Conservation (phyloP, 1,139 yeast genomes). For the Yarrowia galli region DNA sequence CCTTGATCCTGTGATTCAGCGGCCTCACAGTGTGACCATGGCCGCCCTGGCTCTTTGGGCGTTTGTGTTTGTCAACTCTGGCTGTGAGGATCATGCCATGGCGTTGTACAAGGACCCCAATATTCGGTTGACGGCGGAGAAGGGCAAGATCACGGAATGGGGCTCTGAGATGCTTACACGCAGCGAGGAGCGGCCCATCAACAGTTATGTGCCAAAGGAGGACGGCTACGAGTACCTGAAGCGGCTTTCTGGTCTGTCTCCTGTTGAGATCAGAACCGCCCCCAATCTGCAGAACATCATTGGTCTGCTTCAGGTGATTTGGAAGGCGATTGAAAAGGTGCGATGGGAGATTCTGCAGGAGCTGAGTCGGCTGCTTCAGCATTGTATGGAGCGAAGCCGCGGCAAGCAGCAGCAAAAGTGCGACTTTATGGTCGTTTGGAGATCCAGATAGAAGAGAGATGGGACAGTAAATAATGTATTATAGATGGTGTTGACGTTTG, state of each 20-base stretch:
- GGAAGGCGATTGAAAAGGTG: conserved; percentile 28
- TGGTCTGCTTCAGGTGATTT: conserved; percentile 35
- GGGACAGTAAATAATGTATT: conserved; percentile 12
- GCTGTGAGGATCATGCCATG: conserved; percentile 59
- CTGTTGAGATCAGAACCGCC: conserved; percentile 19
- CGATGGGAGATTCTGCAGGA: conserved; percentile 35
- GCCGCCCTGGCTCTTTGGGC: conserved; percentile 66
- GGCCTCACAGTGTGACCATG: conserved; percentile 64
- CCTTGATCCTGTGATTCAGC: conserved; percentile 61
- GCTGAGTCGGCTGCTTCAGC: conserved; percentile 28
- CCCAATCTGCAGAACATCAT: conserved; percentile 29
- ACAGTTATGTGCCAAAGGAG: conserved; percentile 24
- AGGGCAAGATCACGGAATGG: conserved; percentile 14
- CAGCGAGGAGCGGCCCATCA: conserved; percentile 32
- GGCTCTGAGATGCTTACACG: conserved; percentile 7
- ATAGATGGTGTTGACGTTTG: neutral
- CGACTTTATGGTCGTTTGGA: conserved; percentile 36
- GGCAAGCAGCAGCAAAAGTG: conserved; percentile 36
- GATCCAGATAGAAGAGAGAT: conserved; percentile 9
- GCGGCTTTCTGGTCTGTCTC: conserved; percentile 26
- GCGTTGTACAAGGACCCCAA: conserved; percentile 10
- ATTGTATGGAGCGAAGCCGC: conserved; percentile 34
- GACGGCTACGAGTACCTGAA: conserved; percentile 33
- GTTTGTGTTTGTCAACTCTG: conserved; percentile 60
- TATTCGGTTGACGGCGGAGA: conserved; percentile 9